Percentiles rank a stretch among this genome's conserved stretches.
Evolutionary conservation across 352 stramenopile genomes (phyloP).

Genomic region (Globisporangium carolinianum): DNA sequence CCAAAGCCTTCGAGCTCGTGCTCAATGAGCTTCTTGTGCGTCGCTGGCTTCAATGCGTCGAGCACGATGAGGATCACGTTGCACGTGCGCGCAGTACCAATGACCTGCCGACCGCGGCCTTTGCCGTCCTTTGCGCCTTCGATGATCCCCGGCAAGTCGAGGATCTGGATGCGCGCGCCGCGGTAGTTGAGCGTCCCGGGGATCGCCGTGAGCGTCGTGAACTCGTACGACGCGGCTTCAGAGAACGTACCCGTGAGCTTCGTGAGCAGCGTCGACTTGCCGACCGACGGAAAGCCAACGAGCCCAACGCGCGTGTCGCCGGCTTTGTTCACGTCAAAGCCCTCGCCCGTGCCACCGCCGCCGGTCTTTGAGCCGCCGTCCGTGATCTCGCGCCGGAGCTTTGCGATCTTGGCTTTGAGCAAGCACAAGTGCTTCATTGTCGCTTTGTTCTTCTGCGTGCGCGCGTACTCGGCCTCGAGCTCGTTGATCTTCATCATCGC

Average conservation of each 20-base stretch:
- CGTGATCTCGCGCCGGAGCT: constrained; percentile 92
- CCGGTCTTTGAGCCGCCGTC: constrained; percentile 62
- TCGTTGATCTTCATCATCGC: constrained; percentile 74
- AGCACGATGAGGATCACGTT: constrained; percentile 99
- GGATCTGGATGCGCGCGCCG: constrained; percentile 79
- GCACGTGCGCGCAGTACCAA: constrained; percentile 94
- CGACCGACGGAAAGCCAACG: constrained; percentile 98
- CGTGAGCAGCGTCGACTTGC: constrained; percentile 97
- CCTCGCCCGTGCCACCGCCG: constrained; percentile 69
- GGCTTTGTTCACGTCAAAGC: constrained; percentile 90
- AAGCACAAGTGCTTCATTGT: constrained; percentile 98
- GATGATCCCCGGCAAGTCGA: constrained; percentile 96
- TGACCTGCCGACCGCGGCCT: constrained; percentile 95
- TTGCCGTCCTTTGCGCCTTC: constrained; percentile 98
- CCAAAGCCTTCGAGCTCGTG: constrained; percentile 97
- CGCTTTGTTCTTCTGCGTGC: constrained; percentile 99
- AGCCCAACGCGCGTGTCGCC: constrained; percentile 97
- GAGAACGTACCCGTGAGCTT: constrained; percentile 95
- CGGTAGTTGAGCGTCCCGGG: constrained; percentile 97
- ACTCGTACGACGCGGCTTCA: constrained; percentile 97
- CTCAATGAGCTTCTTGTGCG: constrained; percentile 99
- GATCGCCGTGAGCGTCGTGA: constrained; percentile 99
- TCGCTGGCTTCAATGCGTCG: constrained; percentile 95
- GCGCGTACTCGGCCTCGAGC: constrained; percentile 90
- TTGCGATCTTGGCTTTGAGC: constrained; percentile 97